These are phyloP conservation scores for Calonectria pauciramosa DNA, from an alignment of 2,329 filamentous ascomycete species.

Conservation along the genomic window DNA sequence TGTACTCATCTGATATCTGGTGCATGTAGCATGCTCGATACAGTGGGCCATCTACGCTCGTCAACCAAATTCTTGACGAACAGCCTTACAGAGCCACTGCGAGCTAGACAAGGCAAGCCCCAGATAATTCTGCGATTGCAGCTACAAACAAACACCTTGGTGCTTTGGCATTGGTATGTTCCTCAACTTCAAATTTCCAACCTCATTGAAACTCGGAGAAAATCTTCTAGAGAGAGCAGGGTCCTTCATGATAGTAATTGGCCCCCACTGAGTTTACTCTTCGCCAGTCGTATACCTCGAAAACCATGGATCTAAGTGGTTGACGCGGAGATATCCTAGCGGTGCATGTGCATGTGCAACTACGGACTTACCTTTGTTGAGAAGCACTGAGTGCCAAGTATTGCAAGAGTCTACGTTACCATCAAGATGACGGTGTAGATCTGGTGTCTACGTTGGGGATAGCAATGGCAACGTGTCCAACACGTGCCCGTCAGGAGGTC, in stretches of 20 bases:
- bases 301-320: conserved; percentile 78
- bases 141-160: background rate
- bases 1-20: too few relatives aligned
- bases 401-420: conserved; percentile 35
- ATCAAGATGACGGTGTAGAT: conserved; percentile 15
- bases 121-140: background rate
- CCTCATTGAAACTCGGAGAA: conserved; percentile 75
- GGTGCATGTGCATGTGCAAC: conserved; percentile 51
- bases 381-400: conserved; percentile 12
- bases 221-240: conserved; percentile 85
- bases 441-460: conserved; percentile 34
- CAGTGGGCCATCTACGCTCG: too few relatives aligned
- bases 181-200: conserved; percentile 89
- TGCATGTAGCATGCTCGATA: background rate
- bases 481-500: conserved; percentile 27
- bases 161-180: conserved; percentile 63
- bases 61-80: too few relatives aligned
- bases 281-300: conserved; percentile 95
- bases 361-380: conserved; percentile 39
- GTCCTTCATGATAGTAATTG: conserved; percentile 63
- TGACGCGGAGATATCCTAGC: conserved; percentile 92
- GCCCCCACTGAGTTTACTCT: conserved; percentile 73
- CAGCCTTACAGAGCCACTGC: background rate
- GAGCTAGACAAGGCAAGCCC: background rate
- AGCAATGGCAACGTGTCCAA: conserved; percentile 8